These are phyloP conservation scores for Dorcoceras hygrometricum DNA, from an alignment of 257 asterid genomes.

Conservation along the genomic window DNA sequence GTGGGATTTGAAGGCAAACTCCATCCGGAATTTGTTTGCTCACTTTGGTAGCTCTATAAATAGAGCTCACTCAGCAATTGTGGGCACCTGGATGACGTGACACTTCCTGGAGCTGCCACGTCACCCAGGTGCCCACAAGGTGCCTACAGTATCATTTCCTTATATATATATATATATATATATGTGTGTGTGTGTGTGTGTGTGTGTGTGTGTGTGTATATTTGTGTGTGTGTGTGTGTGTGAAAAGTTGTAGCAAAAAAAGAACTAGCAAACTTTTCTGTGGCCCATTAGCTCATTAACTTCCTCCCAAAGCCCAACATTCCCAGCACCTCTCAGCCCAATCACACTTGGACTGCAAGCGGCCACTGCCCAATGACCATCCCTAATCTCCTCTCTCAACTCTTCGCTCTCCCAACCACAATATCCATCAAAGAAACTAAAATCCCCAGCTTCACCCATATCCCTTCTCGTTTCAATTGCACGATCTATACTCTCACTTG, in stretches of 20 bases:
- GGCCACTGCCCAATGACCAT: conserved; percentile 82
- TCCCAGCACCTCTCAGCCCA: conserved; percentile 45
- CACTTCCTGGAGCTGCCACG: too few species aligned
- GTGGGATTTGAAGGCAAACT: too few species aligned
- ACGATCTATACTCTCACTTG: conserved; percentile 65
- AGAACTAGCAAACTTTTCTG: conserved; percentile 56
- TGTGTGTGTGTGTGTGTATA: too few species aligned
- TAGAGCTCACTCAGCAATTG: too few species aligned
- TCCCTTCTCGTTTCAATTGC: conserved; percentile 41
- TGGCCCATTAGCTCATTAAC: conserved; percentile 68
- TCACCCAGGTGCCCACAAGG: too few species aligned
- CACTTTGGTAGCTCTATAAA: too few species aligned
- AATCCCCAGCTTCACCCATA: conserved; percentile 41
- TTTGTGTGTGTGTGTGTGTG: too few species aligned
- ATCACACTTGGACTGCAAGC: conserved; percentile 71
- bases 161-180: too few species aligned
- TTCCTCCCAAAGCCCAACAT: conserved; percentile 75
- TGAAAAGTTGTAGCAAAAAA: neutral
- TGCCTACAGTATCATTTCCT: too few species aligned
- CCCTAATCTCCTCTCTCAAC: conserved; percentile 64
- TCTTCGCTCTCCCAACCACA: conserved; percentile 80
- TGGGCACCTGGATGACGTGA: too few species aligned
- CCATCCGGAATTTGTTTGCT: too few species aligned
- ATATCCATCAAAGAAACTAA: conserved; percentile 79
- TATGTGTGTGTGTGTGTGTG: too few species aligned